Evolutionary conservation across 306 rosid genomes (phyloP).

Genomic region (Malus sieversii): DNA sequence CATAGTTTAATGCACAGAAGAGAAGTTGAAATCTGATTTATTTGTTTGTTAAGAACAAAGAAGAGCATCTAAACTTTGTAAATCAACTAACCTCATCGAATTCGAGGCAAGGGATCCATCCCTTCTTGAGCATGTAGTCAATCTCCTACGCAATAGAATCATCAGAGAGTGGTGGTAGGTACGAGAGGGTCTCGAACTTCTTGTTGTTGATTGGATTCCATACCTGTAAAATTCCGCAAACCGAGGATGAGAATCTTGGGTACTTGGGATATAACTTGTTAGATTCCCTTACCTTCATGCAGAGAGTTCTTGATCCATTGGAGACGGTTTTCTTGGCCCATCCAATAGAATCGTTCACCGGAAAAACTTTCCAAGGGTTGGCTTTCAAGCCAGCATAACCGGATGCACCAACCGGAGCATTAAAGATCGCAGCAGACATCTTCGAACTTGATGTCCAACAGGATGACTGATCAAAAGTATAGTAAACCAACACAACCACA

Average conservation of each 20-base stretch:
- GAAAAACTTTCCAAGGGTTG: slow-evolving; percentile 27
- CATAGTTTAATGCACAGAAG: no score
- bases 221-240: slow-evolving; percentile 35
- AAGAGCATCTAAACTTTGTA: not conserved
- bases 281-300: slow-evolving; percentile 57
- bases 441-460: not conserved
- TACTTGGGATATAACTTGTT: not conserved
- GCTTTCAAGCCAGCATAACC: slow-evolving; percentile 42
- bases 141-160: slow-evolving; percentile 64
- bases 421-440: slow-evolving; percentile 45
- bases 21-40: no score
- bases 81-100: slow-evolving; percentile 53
- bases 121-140: slow-evolving; percentile 66
- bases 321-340: slow-evolving; percentile 48
- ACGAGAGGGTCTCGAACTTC: slow-evolving; percentile 74
- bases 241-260: not conserved
- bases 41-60: not conserved
- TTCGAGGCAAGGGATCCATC: slow-evolving; percentile 84
- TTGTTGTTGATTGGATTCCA: slow-evolving; percentile 76
- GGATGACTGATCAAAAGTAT: not conserved
- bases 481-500: not conserved
- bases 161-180: slow-evolving; percentile 63
- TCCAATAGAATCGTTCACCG: slow-evolving; percentile 17
- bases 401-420: slow-evolving; percentile 18
- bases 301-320: slow-evolving; percentile 47